phyloP scores from a whole-genome alignment of 768 basidiomycete species.

The Symmetrospora coprosmae region DNA sequence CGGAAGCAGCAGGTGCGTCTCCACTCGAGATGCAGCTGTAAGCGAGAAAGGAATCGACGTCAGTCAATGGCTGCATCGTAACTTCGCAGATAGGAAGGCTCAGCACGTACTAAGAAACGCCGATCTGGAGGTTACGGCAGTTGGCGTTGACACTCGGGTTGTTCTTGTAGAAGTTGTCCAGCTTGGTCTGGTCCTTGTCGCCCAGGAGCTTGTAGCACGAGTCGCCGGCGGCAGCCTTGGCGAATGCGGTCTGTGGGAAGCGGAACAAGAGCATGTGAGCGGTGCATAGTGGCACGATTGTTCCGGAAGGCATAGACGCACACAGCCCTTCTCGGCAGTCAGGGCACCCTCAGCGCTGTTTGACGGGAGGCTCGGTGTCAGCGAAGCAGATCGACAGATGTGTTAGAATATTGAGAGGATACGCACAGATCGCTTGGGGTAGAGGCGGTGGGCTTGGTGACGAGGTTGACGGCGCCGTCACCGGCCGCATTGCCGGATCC shows the following conservation, averaged over 20 bases:
- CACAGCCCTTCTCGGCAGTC: conserved; percentile 6
- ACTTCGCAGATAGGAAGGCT: neutral
- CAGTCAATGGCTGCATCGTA: neutral
- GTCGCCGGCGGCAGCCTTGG: neutral
- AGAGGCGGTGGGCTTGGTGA: too few relatives aligned
- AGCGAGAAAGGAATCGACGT: too few relatives aligned
- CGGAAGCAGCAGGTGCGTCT: too few relatives aligned
- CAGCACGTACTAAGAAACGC: neutral
- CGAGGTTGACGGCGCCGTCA: neutral
- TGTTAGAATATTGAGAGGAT: neutral
- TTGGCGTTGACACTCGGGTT: conserved; percentile 2
- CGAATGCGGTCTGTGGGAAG: conserved; percentile 4
- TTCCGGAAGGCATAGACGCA: neutral
- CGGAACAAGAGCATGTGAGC: neutral
- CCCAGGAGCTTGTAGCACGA: conserved; percentile 3
- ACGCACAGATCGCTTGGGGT: conserved; percentile 6
- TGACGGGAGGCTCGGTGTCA: too few relatives aligned
- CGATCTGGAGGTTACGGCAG: conserved; percentile 6
- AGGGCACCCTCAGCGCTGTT: conserved; percentile 3
- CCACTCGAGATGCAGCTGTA: too few relatives aligned
- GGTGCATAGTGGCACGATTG: neutral
- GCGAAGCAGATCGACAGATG: too few relatives aligned
- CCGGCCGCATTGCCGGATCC: neutral
- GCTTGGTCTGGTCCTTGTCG: neutral
- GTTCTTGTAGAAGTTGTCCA: conserved; percentile 9